Base-by-base conservation (phyloP, 2,329 filamentous ascomycete species). In the Thelonectria discophora region DNA sequence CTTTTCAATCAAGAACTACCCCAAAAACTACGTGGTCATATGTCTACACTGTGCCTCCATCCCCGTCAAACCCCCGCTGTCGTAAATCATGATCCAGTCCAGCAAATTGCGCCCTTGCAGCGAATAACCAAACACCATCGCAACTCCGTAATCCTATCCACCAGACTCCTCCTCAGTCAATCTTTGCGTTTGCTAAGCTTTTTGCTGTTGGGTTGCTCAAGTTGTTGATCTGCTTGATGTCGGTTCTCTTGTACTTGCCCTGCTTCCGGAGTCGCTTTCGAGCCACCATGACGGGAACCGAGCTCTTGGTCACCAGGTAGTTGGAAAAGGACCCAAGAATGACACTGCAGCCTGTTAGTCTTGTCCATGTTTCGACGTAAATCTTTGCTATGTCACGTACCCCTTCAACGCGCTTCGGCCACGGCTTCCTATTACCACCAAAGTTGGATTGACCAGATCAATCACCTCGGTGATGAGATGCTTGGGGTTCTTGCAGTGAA, bases 381-480 rank as follows among this genome's bases (percentile, higher is more conserved):
- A 24, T 24, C 21, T 24, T 24, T 24, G 3, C 21, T 10, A 18
- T 21, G 34, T 30, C 69, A 80, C 90, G 80, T 82, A 94, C 92
- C 93, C 94, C 78, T 98, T 98, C 56, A 99, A 82, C 45, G 93
- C 93, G 76, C 93, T 97, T 66, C 94, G 88, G 30, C 95, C 95
- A 69, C 95, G 86, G 64, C 93, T 97, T 51, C 95, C 95, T 60
- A 98, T 87, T 68, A 99, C 93, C 18, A 97, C 94, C 62, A 99
- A 82, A 1, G 94, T 98, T 5, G 95, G 95, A 66, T 90, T 91
- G 54, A 98, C 86, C 65, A 92, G 87, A 76, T 99, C 95, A 77
- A 99, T 98, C 79, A 97, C 93, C 81, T 98, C 95, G 1, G 93
- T 97, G 66, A 99, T 93, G 81, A 98, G 85, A 76, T 97, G 94